A percentile compares a stretch with the other conserved stretches of the same genome.
phyloP scores from a whole-genome alignment of 2,329 filamentous ascomycete genomes.

The Coccinonectria pachysandricola region DNA sequence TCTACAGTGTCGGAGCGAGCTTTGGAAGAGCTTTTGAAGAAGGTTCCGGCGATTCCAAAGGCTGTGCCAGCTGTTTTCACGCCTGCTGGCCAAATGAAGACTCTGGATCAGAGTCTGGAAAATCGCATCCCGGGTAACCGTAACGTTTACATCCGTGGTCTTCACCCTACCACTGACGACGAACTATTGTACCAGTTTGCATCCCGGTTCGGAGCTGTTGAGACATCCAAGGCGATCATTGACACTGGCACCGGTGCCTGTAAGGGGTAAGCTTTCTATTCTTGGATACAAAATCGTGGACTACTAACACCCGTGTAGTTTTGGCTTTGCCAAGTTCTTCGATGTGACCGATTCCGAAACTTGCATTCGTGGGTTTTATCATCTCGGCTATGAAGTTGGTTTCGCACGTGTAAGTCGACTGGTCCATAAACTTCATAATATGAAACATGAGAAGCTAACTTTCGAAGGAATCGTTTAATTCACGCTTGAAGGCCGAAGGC shows the following conservation, averaged over 20 bases:
- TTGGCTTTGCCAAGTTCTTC: slow-evolving; percentile 94
- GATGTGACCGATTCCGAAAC: slow-evolving; percentile 82
- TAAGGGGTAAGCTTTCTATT: slow-evolving; percentile 63
- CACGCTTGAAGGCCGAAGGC: slow-evolving; percentile 90
- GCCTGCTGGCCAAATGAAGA: slow-evolving; percentile 76
- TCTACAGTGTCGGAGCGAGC: slow-evolving; percentile 34
- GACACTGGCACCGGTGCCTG: slow-evolving; percentile 87
- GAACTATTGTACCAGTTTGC: slow-evolving; percentile 77
- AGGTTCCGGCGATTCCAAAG: slow-evolving; percentile 73
- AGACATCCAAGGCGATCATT: slow-evolving; percentile 97
- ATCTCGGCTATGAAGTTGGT: slow-evolving; percentile 91
- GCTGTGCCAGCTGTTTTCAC: slow-evolving; percentile 87
- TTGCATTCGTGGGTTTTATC: slow-evolving; percentile 92
- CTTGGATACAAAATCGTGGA: not conserved
- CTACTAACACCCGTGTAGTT: slow-evolving; percentile 42
- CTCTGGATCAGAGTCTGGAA: slow-evolving; percentile 85
- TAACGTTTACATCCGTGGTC: slow-evolving; percentile 95
- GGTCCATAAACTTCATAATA: too few species aligned
- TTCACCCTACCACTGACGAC: slow-evolving; percentile 91
- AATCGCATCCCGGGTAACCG: slow-evolving; percentile 87
- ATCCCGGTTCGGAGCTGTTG: slow-evolving; percentile 80
- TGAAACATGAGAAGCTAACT: too few species aligned
- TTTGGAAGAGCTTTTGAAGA: slow-evolving; percentile 56
- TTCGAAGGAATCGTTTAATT: slow-evolving; percentile 99
- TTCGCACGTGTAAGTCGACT: slow-evolving; percentile 78